Percentiles rank a stretch among this genome's conserved stretches.
These are phyloP conservation scores for Trypanosoma melophagium DNA, from an alignment of 208 protist species.

Conservation along the genomic window DNA sequence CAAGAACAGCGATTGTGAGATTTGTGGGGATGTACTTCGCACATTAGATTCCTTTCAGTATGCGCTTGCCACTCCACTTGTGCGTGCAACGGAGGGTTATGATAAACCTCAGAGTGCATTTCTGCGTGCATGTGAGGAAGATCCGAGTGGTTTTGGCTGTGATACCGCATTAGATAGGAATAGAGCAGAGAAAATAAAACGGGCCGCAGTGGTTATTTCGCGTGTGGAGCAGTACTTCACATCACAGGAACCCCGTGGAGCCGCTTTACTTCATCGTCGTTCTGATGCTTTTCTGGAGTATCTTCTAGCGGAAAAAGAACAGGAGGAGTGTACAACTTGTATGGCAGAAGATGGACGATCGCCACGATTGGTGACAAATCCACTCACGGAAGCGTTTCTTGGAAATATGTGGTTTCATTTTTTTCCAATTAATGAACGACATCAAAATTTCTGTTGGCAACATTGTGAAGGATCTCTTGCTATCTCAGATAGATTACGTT, in stretches of 20 bases:
- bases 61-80: neutral
- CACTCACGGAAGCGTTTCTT: neutral
- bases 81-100: constrained; percentile 5
- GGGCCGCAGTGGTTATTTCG: neutral
- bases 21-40: constrained; percentile 11
- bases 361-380: constrained; percentile 1
- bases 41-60: constrained; percentile 10
- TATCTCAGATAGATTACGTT: constrained; percentile 12
- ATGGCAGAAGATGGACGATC: neutral
- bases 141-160: constrained; percentile 12
- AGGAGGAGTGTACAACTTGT: constrained; percentile 12
- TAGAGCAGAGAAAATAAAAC: constrained; percentile 11
- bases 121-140: constrained; percentile 11
- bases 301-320: constrained; percentile 19
- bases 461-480: constrained; percentile 43
- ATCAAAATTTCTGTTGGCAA: constrained; percentile 36
- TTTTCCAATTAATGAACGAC: constrained; percentile 28
- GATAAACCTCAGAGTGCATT: constrained; percentile 20
- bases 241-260: neutral
- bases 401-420: constrained; percentile 35
- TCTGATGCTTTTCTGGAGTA: constrained; percentile 10
- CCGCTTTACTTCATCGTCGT: neutral
- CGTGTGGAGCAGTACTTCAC: neutral
- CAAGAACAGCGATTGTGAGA: constrained; percentile 8
- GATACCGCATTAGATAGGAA: constrained; percentile 13